A percentile compares a stretch with the other conserved stretches of the same genome.
phyloP scores from a whole-genome alignment of 805 yeast species.

The Lachancea thermotolerans region DNA sequence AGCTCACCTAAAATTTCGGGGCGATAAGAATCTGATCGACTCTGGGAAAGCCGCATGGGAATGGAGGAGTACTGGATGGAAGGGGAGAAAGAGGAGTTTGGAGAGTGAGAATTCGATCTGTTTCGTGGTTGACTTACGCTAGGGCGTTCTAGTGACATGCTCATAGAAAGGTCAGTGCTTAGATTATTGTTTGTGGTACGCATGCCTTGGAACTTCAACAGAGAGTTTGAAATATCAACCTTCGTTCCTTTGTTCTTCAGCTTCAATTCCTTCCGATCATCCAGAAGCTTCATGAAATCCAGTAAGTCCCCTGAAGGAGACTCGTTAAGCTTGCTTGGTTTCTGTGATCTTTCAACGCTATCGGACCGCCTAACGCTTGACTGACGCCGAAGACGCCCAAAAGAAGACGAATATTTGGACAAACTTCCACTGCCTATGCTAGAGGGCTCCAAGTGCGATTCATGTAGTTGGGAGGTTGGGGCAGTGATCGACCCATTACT shows the following conservation, averaged over 20 bases:
- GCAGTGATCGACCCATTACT: conserved; percentile 32
- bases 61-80: conserved; percentile 24
- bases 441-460: conserved; percentile 25
- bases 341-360: conserved; percentile 21
- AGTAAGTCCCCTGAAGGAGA: conserved; percentile 42
- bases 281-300: conserved; percentile 66
- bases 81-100: conserved; percentile 29
- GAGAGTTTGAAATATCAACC: conserved; percentile 37
- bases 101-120: conserved; percentile 30
- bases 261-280: conserved; percentile 50
- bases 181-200: conserved; percentile 47
- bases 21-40: conserved; percentile 5
- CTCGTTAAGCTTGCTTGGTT: conserved; percentile 24
- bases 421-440: conserved; percentile 38
- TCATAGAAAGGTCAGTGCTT: conserved; percentile 49
- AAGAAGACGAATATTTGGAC: conserved; percentile 65
- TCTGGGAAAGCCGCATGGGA: conserved; percentile 27
- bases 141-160: conserved; percentile 32
- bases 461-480: conserved; percentile 18
- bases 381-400: conserved; percentile 59
- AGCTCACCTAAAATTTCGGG: conserved; percentile 1
- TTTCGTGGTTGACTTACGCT: conserved; percentile 10
- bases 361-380: conserved; percentile 35
- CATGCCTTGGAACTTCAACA: conserved; percentile 46
- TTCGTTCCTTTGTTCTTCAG: conserved; percentile 17